phyloP scores from a whole-genome alignment of 129 eudicot species.

The Glebionis coronaria region DNA sequence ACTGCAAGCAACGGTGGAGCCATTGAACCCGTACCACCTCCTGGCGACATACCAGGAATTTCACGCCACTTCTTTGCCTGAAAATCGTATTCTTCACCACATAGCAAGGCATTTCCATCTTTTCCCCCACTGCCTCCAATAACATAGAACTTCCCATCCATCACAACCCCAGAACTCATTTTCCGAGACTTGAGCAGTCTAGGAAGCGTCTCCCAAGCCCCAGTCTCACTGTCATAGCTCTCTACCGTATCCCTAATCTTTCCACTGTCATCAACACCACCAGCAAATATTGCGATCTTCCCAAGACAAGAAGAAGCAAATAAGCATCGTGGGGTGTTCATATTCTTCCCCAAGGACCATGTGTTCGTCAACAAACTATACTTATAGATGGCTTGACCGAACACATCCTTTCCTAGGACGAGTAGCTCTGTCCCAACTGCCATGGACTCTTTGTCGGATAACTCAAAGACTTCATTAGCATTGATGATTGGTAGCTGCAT shows the following conservation, averaged over 20 bases:
- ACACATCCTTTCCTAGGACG: too few species aligned
- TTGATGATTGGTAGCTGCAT: too few species aligned
- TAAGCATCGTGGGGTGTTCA: too few species aligned
- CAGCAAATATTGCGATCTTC: constrained; percentile 34
- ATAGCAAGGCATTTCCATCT: constrained; percentile 36
- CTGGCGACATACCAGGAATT: constrained; percentile 21
- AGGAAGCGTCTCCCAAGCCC: constrained; percentile 57
- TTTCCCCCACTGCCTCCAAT: constrained; percentile 71
- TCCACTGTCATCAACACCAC: constrained; percentile 67
- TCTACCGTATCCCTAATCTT: constrained; percentile 48
- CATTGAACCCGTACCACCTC: too few species aligned
- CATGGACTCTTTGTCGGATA: too few species aligned
- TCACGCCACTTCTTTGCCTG: constrained; percentile 41
- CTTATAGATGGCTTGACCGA: too few species aligned
- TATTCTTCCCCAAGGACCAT: too few species aligned
- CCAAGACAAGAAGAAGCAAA: too few species aligned
- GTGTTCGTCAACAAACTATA: too few species aligned
- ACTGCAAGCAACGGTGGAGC: too few species aligned
- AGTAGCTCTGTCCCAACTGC: too few species aligned
- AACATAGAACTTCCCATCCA: constrained; percentile 80
- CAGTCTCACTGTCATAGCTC: constrained; percentile 60
- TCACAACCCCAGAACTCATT: constrained; percentile 78
- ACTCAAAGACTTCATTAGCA: too few species aligned
- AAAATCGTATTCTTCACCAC: constrained; percentile 67
- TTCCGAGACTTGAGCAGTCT: constrained; percentile 59